Conservation (phyloP, 225 moss, liverwort and hornwort species). For the Marchantia polymorpha region DNA sequence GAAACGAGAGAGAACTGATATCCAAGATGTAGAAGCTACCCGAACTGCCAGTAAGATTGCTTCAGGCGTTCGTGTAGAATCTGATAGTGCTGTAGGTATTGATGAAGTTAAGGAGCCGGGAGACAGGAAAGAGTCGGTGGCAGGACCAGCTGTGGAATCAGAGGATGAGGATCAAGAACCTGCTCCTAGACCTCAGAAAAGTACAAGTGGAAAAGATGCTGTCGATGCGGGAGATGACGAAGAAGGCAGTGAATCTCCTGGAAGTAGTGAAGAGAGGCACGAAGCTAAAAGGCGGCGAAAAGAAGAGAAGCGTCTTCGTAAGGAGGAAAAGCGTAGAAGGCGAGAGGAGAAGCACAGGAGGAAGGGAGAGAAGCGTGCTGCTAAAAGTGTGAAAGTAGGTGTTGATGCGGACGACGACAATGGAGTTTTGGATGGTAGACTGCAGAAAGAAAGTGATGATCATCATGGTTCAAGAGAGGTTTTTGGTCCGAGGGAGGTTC, state of each 20-base stretch:
- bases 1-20: slow-evolving; percentile 48
- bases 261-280: slow-evolving; percentile 62
- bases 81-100: slow-evolving; percentile 43
- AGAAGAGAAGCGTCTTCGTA: slow-evolving; percentile 75
- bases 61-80: slow-evolving; percentile 36
- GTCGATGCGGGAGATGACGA: slow-evolving; percentile 51
- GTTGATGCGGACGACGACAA: slow-evolving; percentile 48
- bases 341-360: slow-evolving; percentile 82
- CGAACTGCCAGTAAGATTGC: slow-evolving; percentile 36
- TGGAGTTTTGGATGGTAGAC: slow-evolving; percentile 28
- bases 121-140: slow-evolving; percentile 46
- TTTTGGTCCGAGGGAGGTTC: slow-evolving; percentile 41
- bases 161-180: slow-evolving; percentile 51
- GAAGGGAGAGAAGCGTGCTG: slow-evolving; percentile 68
- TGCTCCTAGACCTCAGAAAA: slow-evolving; percentile 30
- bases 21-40: slow-evolving; percentile 37
- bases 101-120: slow-evolving; percentile 24
- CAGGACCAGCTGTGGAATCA: slow-evolving; percentile 45
- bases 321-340: slow-evolving; percentile 79
- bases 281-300: slow-evolving; percentile 68
- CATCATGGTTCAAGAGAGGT: slow-evolving; percentile 41
- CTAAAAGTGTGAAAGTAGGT: slow-evolving; percentile 42
- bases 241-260: slow-evolving; percentile 63
- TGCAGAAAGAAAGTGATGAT: slow-evolving; percentile 28
- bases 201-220: slow-evolving; percentile 50